Conservation (phyloP, 2,329 filamentous ascomycete species). For the Fusarium veterinarium region DNA sequence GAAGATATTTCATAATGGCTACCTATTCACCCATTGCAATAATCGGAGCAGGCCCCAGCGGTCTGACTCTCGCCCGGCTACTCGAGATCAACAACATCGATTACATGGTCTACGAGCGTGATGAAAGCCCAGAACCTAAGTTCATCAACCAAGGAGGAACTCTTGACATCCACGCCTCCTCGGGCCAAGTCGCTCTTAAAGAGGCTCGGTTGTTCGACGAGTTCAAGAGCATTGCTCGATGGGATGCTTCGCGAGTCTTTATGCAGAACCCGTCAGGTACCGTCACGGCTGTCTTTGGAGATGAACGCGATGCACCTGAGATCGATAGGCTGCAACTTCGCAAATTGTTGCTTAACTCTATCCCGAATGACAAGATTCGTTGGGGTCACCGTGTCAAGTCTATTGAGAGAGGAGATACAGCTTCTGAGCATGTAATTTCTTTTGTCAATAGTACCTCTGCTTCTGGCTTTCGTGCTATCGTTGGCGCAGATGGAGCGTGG, state of each 20-base stretch:
- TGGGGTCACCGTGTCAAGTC: slow-evolving; percentile 47
- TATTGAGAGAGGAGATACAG: rapidly evolving
- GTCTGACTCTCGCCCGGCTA: slow-evolving; percentile 57
- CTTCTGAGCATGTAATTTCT: not conserved
- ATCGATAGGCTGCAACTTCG: slow-evolving; percentile 52
- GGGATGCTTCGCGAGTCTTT: slow-evolving; percentile 44
- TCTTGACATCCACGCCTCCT: slow-evolving; percentile 62
- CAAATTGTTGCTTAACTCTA: slow-evolving; percentile 48
- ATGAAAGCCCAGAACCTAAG: slow-evolving; percentile 43
- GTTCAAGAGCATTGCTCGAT: slow-evolving; percentile 53
- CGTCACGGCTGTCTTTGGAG: slow-evolving; percentile 42
- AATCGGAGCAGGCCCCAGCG: slow-evolving; percentile 59
- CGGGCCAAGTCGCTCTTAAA: slow-evolving; percentile 61
- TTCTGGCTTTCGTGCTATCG: slow-evolving; percentile 8
- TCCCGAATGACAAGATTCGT: slow-evolving; percentile 49
- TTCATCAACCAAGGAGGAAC: slow-evolving; percentile 55
- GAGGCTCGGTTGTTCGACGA: slow-evolving; percentile 60
- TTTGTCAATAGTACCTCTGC: not conserved
- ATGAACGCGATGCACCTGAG: slow-evolving; percentile 48
- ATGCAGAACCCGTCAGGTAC: slow-evolving; percentile 40
- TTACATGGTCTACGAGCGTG: slow-evolving; percentile 60
- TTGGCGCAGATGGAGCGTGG: slow-evolving; percentile 36
- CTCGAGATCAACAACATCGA: slow-evolving; percentile 57
- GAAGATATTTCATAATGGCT: too few relatives aligned
- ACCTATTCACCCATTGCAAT: slow-evolving; percentile 53